Percentiles rank a stretch among this genome's conserved stretches.
Conservation (phyloP, 768 basidiomycete species). For the Podaxis pistillaris region DNA sequence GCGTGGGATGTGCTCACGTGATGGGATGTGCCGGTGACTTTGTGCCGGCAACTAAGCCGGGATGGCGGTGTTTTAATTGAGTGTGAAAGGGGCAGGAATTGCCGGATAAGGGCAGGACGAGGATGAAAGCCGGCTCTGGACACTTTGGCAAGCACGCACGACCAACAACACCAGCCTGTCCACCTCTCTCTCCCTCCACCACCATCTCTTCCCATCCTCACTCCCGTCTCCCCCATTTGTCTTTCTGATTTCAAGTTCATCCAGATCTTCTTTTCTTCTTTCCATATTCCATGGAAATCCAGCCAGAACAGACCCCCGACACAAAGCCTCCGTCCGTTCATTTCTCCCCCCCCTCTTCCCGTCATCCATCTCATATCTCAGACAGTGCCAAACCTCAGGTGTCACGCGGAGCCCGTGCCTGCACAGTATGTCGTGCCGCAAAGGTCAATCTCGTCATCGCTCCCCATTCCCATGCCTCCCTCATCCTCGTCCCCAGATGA, state of each 20-base stretch:
- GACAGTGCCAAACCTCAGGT: conserved; percentile 45
- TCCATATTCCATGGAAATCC: conserved; percentile 34
- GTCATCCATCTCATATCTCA: conserved; percentile 11
- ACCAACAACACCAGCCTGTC: conserved; percentile 33
- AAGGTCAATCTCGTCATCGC: conserved; percentile 48
- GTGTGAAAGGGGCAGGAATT: conserved; percentile 16
- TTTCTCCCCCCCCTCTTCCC: conserved; percentile 10
- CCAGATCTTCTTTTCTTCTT: not conserved
- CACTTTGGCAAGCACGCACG: conserved; percentile 21
- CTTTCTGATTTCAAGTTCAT: conserved; percentile 13
- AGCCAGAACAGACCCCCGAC: conserved; percentile 32
- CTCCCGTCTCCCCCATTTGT: conserved; percentile 13
- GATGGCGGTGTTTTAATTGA: conserved; percentile 16
- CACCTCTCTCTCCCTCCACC: conserved; percentile 20
- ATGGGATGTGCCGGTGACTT: conserved; percentile 17
- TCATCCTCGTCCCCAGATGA: conserved; percentile 59
- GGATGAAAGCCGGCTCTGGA: conserved; percentile 17
- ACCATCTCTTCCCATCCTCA: conserved; percentile 14
- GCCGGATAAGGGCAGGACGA: conserved; percentile 21
- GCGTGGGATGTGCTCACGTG: conserved; percentile 10
- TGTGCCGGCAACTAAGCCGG: conserved; percentile 24
- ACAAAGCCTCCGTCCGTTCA: conserved; percentile 31
- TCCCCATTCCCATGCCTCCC: conserved; percentile 18
- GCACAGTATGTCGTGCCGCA: conserved; percentile 81
- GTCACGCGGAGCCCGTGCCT: conserved; percentile 61